Percentiles rank a stretch among this genome's conserved stretches.
These are phyloP conservation scores for Selaginella tamariscina DNA, from an alignment of 75 land plant species.

Conservation along the genomic window DNA sequence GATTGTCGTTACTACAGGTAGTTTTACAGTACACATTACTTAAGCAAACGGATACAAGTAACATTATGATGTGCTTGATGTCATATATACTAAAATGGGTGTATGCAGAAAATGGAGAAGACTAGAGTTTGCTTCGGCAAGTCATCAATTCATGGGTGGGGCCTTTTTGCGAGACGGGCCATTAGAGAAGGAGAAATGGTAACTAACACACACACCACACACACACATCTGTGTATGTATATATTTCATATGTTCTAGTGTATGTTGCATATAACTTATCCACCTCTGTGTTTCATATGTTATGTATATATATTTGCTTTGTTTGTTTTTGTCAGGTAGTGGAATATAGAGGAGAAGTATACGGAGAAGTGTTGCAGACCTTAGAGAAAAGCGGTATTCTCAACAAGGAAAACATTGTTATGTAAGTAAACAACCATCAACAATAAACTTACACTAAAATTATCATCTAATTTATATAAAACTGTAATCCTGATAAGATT, in stretches of 20 bases:
- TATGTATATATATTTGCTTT: not conserved
- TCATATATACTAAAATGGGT: not conserved
- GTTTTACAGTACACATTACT: not conserved
- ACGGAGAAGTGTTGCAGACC: conserved; percentile 2
- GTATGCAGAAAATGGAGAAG: conserved; percentile 8
- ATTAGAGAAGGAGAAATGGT: conserved; percentile 8
- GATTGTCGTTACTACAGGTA: conserved; percentile 7
- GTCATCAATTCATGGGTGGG: conserved; percentile 7
- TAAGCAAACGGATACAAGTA: not conserved
- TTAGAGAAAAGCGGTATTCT: conserved; percentile 6
- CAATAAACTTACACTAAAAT: not conserved
- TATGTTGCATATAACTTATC: not conserved
- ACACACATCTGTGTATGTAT: not conserved
- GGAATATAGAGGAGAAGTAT: conserved; percentile 4
- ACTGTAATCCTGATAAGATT: no score
- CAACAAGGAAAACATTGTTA: not conserved
- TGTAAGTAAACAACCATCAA: conserved; percentile 5
- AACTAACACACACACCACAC: no score
- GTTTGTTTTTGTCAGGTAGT: not conserved
- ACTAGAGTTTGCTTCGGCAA: conserved; percentile 11
- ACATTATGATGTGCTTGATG: not conserved
- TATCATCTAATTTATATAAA: not conserved
- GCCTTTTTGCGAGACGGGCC: not conserved
- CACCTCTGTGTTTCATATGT: not conserved
- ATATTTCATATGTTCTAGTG: not conserved